These are phyloP conservation scores for Sporothrix phasma DNA, from an alignment of 2,329 filamentous ascomycete species.

Conservation along the genomic window DNA sequence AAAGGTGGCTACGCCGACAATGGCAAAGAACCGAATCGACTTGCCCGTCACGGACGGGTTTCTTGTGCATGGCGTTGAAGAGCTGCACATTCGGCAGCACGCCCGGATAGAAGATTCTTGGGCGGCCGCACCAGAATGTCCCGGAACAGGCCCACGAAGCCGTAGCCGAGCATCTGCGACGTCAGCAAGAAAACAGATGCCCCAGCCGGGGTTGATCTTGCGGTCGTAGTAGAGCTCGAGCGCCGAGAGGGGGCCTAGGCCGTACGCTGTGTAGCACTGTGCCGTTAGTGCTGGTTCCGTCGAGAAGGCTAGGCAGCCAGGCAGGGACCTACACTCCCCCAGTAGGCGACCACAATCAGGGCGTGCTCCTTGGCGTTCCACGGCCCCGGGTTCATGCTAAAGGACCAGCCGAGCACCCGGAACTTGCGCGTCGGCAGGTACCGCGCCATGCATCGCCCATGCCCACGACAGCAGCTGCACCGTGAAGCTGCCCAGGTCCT, in stretches of 20 bases:
- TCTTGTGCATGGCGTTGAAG: slow-evolving; percentile 26
- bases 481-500: slow-evolving; percentile 23
- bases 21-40: slow-evolving; percentile 23
- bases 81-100: slow-evolving; percentile 24
- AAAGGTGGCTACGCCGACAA: slow-evolving; percentile 22
- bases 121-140: slow-evolving; percentile 25
- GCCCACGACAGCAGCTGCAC: slow-evolving; percentile 26
- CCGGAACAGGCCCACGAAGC: slow-evolving; percentile 24
- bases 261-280: slow-evolving; percentile 24
- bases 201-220: slow-evolving; percentile 23
- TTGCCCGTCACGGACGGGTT: slow-evolving; percentile 23
- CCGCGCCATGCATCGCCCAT: slow-evolving; percentile 25
- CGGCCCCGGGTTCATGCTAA: slow-evolving; percentile 26
- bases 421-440: slow-evolving; percentile 22
- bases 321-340: slow-evolving; percentile 20
- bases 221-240: slow-evolving; percentile 24
- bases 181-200: slow-evolving; percentile 24
- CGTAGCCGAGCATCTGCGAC: slow-evolving; percentile 26
- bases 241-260: slow-evolving; percentile 24
- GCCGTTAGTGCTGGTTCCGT: background rate
- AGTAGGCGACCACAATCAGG: slow-evolving; percentile 26
- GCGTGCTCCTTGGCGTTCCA: slow-evolving; percentile 29
- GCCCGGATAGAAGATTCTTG: slow-evolving; percentile 25
- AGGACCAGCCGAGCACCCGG: slow-evolving; percentile 23
- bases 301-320: background rate